Conservation (phyloP, 805 yeast genomes). For the Barnettozyma populi region DNA sequence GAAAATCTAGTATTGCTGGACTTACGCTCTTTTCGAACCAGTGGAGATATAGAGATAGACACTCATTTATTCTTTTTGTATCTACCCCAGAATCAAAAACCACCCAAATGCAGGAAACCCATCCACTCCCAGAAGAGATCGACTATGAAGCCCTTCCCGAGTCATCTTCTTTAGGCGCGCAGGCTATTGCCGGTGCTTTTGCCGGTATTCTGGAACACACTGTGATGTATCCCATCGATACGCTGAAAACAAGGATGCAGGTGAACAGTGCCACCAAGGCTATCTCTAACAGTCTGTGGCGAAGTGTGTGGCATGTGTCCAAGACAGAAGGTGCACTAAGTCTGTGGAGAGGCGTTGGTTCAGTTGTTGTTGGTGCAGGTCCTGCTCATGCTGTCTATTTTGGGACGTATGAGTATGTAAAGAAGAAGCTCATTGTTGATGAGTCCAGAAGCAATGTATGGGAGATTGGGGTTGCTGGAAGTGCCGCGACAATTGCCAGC, state of each 20-base stretch:
- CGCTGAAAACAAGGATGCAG: slow-evolving; percentile 93
- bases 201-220: slow-evolving; percentile 99
- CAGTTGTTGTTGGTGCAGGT: slow-evolving; percentile 93
- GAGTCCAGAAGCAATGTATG: slow-evolving; percentile 59
- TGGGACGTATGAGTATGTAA: slow-evolving; percentile 79
- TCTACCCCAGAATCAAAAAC: background rate
- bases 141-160: slow-evolving; percentile 93
- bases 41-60: background rate
- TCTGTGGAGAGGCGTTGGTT: slow-evolving; percentile 90
- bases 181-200: slow-evolving; percentile 88
- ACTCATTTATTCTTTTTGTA: background rate
- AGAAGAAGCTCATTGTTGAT: slow-evolving; percentile 28
- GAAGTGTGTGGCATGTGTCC: slow-evolving; percentile 65
- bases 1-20: background rate
- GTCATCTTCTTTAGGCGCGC: slow-evolving; percentile 74
- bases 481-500: slow-evolving; percentile 84
- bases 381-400: slow-evolving; percentile 99
- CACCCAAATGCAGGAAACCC: slow-evolving; percentile 7
- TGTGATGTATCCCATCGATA: slow-evolving; percentile 94
- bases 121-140: slow-evolving; percentile 37
- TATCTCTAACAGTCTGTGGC: slow-evolving; percentile 29
- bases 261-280: slow-evolving; percentile 12
- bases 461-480: slow-evolving; percentile 82
- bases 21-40: background rate
- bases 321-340: slow-evolving; percentile 82